Evolutionary conservation across 176 grass and related monocot genomes (phyloP), one percentile per base, ranked within the genome.

Genomic region (Zea mays): DNA sequence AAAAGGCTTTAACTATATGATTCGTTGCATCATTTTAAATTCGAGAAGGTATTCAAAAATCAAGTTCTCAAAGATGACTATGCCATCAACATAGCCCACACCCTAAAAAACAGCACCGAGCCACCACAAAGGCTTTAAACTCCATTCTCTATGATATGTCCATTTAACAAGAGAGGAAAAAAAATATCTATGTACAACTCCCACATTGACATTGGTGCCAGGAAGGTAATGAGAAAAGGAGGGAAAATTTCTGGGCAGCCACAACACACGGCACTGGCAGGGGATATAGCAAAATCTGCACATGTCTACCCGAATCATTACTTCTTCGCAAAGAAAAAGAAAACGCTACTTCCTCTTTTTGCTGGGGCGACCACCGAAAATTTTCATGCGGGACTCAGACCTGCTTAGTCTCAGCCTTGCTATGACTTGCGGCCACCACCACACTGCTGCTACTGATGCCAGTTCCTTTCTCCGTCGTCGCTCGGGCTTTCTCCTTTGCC

Each of bases 161-260:
- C 17, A 84, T 87, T 84, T 73, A 76, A 73, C 45, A 78, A 84
- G 73, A 60, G 1, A 5, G 1, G 27, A 43, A 46, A 71, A 71
- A 37, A 87, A 87, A 73, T 84, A 84, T 81, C 72, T 91, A 90
- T 90, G 77, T 91, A 90, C 89, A 91, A 63, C 76, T 87, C 67
- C 73, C 81, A 71, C 51, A 46, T 20, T 66, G 81, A 71, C 51
- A 46, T 20, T 66, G 81, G 50, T 37, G 60, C 46, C 82, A 75
- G 61, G 69, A 90, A 82, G 45, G 65, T 44, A 37, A 89, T 69
- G 38, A 58, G 42, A 63, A 54, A 76, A 78, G 46, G 51, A 77
- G 56, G 60, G 64, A 77, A 85, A 67, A 14, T 81, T 89, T 78
- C 82, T 85, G 35, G 78, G 74, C 77, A 63, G 67, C 73, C 45